Base-by-base conservation (phyloP, 2,329 filamentous ascomycete genomes). In the Fusarium gaditjirri region DNA sequence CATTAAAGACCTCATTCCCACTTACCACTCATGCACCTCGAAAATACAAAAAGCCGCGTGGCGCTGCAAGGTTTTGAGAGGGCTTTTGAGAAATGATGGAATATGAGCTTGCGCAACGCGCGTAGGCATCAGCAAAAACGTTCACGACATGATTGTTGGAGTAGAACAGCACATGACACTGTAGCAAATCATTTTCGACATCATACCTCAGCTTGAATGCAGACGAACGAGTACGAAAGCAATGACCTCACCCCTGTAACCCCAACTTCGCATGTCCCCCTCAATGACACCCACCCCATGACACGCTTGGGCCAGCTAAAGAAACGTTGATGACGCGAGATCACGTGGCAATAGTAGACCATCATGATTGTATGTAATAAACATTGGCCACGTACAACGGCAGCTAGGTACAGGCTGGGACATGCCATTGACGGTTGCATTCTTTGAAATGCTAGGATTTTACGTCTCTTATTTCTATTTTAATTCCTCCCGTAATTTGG, bases 271-370 rank as follows among this genome's bases (percentile, higher is more conserved):
- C 57, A 44, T 71, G 58, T 62, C 56, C 64, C 68, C 54, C 70
- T 58, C 50, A 55, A 42, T 68, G 49, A 44, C 42, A 55, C 50
- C 56, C 42, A 55, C 50, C 56, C 64, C 64, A 68, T 64, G 64
- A 68, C 65, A 68, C 65, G 72, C 75, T 76, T 66, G 59, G 68
- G 58, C 65, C 72, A 64, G 67, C 29, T 16, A 65, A 60, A 70
- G 39, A 72, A 35, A 70, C 74, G 72, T 71, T 70, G 65, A 73
- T 80, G 79, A 81, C 79, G 80, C 79, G 79, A 78, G 77, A 64
- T 81, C 78, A 80, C 79, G 78, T 81, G 77, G 19, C 13, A 55
- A 5, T 42, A n/a, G 60, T 65, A 65, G 69, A 56, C 19, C 47
- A 42, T 52, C 19, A 47, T 60, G n/a, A 19, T 61, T 27, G 19